A percentile compares a stretch with the other conserved stretches of the same genome.
Conservation (phyloP, 2,329 filamentous ascomycete genomes). For the Tetracladium maxilliforme region DNA sequence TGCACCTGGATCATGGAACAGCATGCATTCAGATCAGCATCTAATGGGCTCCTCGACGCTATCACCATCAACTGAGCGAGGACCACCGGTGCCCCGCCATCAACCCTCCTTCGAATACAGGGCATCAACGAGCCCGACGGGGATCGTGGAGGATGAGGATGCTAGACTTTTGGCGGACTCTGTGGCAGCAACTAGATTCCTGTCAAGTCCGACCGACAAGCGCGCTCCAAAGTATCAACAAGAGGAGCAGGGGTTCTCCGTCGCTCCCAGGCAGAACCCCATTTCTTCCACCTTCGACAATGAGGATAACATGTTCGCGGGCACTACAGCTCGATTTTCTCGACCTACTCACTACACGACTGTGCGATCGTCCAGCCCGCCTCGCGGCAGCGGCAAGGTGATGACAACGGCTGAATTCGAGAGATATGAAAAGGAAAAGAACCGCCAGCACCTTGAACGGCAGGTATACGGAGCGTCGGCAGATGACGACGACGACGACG, state of each 20-base stretch:
- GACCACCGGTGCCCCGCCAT: conserved; percentile 10
- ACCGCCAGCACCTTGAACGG: conserved; percentile 32
- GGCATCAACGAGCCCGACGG: conserved; percentile 7
- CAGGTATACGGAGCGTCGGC: conserved; percentile 23
- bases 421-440: conserved; percentile 61
- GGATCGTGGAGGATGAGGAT: conserved; percentile 14
- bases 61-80: conserved; percentile 3
- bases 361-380: conserved; percentile 8
- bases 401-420: conserved; percentile 89
- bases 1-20: conserved; percentile 14
- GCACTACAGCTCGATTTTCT: conserved; percentile 10
- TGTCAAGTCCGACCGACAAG: conserved; percentile 5
- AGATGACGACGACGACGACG: conserved; percentile 46
- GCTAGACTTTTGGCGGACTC: conserved; percentile 15
- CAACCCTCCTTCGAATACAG: conserved; percentile 2
- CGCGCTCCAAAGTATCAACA: not conserved
- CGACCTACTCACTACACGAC: conserved; percentile 12
- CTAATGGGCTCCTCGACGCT: conserved; percentile 13
- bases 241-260: not conserved
- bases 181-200: conserved; percentile 9
- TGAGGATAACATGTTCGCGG: conserved; percentile 15
- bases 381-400: conserved; percentile 38
- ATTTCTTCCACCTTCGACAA: conserved; percentile 1
- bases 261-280: not conserved
- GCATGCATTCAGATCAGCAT: conserved; percentile 13